These are phyloP conservation scores for Boletus vermiculosoides DNA, from an alignment of 768 basidiomycete genomes.

Conservation along the genomic window DNA sequence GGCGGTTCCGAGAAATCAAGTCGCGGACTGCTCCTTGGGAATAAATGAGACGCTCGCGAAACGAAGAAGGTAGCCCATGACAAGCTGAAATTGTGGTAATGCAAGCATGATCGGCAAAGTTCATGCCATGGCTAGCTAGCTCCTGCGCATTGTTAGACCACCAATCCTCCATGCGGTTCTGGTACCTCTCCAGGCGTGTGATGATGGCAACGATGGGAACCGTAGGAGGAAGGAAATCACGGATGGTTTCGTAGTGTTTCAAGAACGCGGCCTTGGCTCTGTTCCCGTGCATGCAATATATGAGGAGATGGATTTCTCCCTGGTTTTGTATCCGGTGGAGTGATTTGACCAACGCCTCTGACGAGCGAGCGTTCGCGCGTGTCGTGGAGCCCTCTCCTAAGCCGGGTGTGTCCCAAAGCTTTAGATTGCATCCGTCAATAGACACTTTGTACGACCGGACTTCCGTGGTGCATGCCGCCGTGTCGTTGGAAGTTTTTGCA, in stretches of 20 bases:
- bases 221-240: not conserved
- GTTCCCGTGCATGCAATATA: constrained; percentile 21
- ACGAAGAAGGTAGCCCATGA: not conserved
- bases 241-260: constrained; percentile 20
- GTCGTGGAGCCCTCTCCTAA: constrained; percentile 12
- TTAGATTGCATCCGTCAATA: constrained; percentile 14
- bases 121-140: constrained; percentile 13
- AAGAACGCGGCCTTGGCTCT: constrained; percentile 17
- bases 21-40: constrained; percentile 12
- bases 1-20: constrained; percentile 14
- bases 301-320: constrained; percentile 13
- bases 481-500: constrained; percentile 20
- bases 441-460: constrained; percentile 6
- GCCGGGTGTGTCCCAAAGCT: constrained; percentile 21
- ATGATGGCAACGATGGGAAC: constrained; percentile 21
- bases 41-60: constrained; percentile 12
- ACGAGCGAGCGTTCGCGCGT: constrained; percentile 3
- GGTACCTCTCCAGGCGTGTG: constrained; percentile 24
- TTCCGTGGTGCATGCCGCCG: constrained; percentile 17
- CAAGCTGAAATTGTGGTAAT: constrained; percentile 15
- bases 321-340: constrained; percentile 11
- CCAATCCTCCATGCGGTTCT: constrained; percentile 24
- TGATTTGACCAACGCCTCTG: constrained; percentile 5
- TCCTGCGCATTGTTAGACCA: constrained; percentile 18
- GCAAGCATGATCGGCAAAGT: constrained; percentile 22